Conservation (phyloP, 2,329 filamentous ascomycete species). For the Penicillium sp. region DNA sequence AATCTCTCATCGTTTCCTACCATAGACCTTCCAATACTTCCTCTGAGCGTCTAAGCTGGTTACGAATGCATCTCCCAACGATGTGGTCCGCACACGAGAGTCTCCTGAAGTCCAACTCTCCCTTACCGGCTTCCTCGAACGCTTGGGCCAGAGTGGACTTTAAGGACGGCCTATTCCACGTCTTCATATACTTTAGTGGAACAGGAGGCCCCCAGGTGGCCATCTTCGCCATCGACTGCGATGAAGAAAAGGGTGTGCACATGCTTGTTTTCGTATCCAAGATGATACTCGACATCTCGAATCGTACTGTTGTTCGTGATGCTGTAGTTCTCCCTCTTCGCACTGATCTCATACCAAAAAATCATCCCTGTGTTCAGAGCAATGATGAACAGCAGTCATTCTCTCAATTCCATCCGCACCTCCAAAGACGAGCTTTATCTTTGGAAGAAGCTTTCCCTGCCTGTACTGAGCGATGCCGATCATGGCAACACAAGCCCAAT, state of each 20-base stretch:
- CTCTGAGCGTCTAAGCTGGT: no score
- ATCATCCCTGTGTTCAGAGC: neutral
- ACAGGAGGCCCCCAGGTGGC: neutral
- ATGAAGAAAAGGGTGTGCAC: neutral
- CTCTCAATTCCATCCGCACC: neutral
- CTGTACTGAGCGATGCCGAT: neutral
- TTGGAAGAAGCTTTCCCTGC: neutral
- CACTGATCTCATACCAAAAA: neutral
- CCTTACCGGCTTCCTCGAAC: neutral
- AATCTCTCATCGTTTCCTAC: no score
- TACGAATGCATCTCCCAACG: neutral
- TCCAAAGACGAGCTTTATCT: neutral
- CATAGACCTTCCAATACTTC: no score
- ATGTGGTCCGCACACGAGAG: neutral
- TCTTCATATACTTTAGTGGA: neutral
- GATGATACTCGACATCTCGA: neutral
- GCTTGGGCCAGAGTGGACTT: neutral
- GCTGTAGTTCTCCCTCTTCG: neutral
- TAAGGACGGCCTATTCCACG: neutral
- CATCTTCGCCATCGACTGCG: neutral
- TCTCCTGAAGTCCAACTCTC: neutral
- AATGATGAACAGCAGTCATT: neutral
- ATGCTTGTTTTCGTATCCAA: neutral
- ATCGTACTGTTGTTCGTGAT: neutral
- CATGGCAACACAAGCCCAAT: neutral